Evolutionary conservation across 108 stramenopile species (phyloP), one percentile per base, ranked within the genome.

Genomic region (Fistulifera pelliculosa): DNA sequence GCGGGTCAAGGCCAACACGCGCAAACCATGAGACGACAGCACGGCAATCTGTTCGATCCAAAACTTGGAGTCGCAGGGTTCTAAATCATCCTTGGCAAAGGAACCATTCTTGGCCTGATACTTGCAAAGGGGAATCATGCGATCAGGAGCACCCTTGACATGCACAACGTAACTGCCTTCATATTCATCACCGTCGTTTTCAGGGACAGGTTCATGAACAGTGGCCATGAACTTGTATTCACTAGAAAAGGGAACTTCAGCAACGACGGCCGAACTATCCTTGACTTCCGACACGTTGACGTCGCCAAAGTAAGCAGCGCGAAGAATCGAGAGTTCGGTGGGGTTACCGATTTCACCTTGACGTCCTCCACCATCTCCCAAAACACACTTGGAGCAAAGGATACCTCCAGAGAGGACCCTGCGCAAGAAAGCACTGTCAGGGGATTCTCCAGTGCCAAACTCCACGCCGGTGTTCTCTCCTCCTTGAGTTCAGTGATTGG

Each of bases 61-160:
- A 62, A 74, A 85, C 28, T 84, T 68, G 13, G 58, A 68, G 42
- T 94, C 65, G 42, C 73, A 65, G 23, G 79, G 79, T 65, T 90
- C 87, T 19, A 85, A 62, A 38, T 70, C 59, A 40, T 64, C 58
- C 52, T 64, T 76, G 31, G 31, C 76, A 65, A 56, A 64, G 31
- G 54, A 59, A 49, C 43, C 83, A 65, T 23, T 77, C 55, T 68
- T 84, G 75, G 56, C 70, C 66, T 74, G 81, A 59, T 53, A 60
- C 40, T 47, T 66, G 69, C 80, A 93, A 83, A 77, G 55, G 35
- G 64, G 66, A 47, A 97, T 60, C 71, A 97, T 82, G 17, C 82
- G 71, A 59, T 97, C 96, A 18, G 94, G 96, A 14, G 96, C 96
- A 54, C 96, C 96, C 85, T 98, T 98, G 54, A 96, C 83, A 57